Percentiles rank a stretch among this genome's conserved stretches.
These are phyloP conservation scores for Rhynchosporium secalis DNA, from an alignment of 2,329 filamentous ascomycete species.

Conservation along the genomic window DNA sequence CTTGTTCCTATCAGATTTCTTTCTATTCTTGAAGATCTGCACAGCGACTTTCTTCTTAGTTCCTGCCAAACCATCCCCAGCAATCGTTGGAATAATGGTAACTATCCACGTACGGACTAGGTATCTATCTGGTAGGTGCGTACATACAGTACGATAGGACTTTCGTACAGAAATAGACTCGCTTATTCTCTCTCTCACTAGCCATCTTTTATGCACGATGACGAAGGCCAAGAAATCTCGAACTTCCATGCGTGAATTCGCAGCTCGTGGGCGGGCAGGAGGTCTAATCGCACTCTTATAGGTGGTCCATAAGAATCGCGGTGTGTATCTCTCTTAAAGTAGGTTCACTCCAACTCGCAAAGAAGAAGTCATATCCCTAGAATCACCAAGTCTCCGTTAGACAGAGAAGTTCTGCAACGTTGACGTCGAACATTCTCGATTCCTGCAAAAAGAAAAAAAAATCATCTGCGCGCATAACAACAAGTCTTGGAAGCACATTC, in stretches of 20 bases:
- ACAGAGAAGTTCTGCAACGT: background rate
- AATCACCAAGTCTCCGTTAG: background rate
- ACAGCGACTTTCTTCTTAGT: no score
- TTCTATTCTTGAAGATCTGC: no score
- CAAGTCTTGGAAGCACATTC: background rate
- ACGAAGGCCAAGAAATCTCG: slow-evolving; percentile 9
- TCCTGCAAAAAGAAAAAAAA: background rate
- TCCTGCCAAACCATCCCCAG: no score
- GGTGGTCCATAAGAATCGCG: slow-evolving; percentile 10
- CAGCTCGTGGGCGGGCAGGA: background rate
- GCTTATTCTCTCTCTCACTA: background rate
- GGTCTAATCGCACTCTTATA: background rate
- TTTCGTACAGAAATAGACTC: background rate
- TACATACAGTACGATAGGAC: no score
- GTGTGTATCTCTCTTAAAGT: slow-evolving; percentile 4
- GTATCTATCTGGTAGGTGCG: no score
- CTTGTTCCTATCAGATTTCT: no score
- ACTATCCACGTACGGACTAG: no score
- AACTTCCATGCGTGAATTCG: background rate
- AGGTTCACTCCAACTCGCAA: background rate
- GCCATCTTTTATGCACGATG: slow-evolving; percentile 11
- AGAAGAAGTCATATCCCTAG: background rate
- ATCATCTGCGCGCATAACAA: background rate
- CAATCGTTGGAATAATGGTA: no score
- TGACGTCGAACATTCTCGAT: background rate